Evolutionary conservation across 768 basidiomycete species (phyloP).

Genomic region (Suillus placidus): DNA sequence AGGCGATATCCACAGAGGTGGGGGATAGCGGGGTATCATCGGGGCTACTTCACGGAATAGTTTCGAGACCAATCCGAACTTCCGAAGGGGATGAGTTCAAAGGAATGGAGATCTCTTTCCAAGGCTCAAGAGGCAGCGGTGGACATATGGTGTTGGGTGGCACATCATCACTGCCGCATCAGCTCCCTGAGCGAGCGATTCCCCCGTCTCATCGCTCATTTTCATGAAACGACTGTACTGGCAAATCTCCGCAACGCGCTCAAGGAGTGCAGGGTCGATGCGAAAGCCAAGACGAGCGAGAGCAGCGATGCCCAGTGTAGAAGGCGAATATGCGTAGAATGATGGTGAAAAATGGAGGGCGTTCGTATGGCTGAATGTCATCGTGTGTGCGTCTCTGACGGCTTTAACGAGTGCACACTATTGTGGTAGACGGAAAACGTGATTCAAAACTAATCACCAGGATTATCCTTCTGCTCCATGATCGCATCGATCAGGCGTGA

Average conservation of each 20-base stretch:
- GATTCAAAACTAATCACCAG: not conserved
- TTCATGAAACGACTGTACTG: not conserved
- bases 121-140: not conserved
- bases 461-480: not conserved
- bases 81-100: constrained; percentile 1
- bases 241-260: not conserved
- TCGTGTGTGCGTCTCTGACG: not conserved
- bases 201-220: not conserved
- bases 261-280: constrained; percentile 7
- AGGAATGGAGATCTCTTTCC: not conserved
- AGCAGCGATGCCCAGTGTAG: constrained; percentile 9
- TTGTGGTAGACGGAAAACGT: constrained; percentile 1
- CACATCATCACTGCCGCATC: not conserved
- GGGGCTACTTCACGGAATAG: not conserved
- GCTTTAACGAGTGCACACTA: constrained; percentile 2
- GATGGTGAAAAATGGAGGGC: constrained; percentile 6
- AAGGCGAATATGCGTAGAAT: constrained; percentile 1
- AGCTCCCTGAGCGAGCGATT: not conserved
- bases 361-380: not conserved
- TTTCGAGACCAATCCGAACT: constrained; percentile 4
- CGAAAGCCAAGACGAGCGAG: constrained; percentile 8
- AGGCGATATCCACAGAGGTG: not conserved
- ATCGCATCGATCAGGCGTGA: constrained; percentile 2
- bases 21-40: not conserved
- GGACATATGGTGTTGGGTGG: not conserved